Percentiles rank a stretch among this genome's conserved stretches.
Conservation (phyloP, 257 asterid species). For the Pogostemon cablin region DNA sequence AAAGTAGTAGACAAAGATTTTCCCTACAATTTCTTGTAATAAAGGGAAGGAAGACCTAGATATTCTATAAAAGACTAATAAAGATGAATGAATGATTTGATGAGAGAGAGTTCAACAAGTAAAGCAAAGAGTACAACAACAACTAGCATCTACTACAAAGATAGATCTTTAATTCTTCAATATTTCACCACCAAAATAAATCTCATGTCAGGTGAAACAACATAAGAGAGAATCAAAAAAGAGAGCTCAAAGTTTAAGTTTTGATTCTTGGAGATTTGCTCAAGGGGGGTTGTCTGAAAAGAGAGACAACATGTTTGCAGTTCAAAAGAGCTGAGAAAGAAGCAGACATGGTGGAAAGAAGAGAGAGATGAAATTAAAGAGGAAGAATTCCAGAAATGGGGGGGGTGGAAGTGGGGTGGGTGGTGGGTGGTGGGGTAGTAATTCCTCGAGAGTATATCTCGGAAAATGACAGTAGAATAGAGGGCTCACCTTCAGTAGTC, state of each 20-base stretch:
- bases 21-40: not conserved
- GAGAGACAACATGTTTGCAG: not conserved
- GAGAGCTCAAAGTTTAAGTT: not conserved
- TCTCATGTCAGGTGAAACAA: slow-evolving; percentile 28
- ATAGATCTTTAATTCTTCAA: not conserved
- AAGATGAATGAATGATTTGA: not conserved
- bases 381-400: slow-evolving; percentile 8
- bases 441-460: slow-evolving; percentile 79
- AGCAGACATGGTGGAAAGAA: slow-evolving; percentile 15
- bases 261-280: not conserved
- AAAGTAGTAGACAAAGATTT: not conserved
- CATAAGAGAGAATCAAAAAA: slow-evolving; percentile 16
- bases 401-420: slow-evolving; percentile 26
- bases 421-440: slow-evolving; percentile 38
- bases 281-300: not conserved
- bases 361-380: not conserved
- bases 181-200: slow-evolving; percentile 26
- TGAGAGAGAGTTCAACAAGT: not conserved
- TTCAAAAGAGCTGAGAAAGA: slow-evolving; percentile 14
- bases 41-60: slow-evolving; percentile 22
- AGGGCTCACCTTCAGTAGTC: slow-evolving; percentile 52
- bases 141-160: too few species aligned
- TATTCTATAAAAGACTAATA: slow-evolving; percentile 21
- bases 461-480: slow-evolving; percentile 80
- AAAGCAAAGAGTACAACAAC: slow-evolving; percentile 9